phyloP scores from a whole-genome alignment of 371 early-diverging fungal genomes.

The Saksenaea vasiformis region DNA sequence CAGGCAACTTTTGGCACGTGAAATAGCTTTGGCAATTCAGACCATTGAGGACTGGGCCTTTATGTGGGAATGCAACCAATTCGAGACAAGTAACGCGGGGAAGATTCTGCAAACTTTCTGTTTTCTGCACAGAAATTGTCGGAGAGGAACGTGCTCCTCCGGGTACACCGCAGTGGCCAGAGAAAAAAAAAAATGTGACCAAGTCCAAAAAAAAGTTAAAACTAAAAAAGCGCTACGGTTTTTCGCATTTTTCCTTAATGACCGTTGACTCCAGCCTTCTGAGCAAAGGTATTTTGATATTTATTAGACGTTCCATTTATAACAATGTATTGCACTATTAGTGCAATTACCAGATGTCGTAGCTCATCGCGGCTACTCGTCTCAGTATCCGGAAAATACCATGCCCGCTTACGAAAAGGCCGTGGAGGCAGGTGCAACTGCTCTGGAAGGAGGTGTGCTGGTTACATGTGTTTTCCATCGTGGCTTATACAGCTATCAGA shows the following conservation, averaged over 20 bases:
- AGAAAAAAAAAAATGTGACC: no score
- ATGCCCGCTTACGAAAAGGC: slow-evolving; percentile 59
- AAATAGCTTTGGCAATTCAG: no score
- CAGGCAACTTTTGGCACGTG: no score
- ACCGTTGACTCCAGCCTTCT: background rate
- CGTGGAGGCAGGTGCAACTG: slow-evolving; percentile 57
- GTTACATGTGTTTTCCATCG: background rate
- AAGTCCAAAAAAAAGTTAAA: no score
- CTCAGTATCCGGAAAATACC: slow-evolving; percentile 68
- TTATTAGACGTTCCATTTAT: background rate
- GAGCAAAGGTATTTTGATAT: background rate
- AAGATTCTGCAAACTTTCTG: no score
- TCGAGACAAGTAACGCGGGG: no score
- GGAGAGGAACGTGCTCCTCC: no score
- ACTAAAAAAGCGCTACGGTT: background rate
- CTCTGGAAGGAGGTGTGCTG: slow-evolving; percentile 59
- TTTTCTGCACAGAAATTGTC: no score
- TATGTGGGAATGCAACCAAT: no score
- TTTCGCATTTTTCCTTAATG: background rate
- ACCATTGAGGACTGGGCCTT: no score
- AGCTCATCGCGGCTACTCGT: slow-evolving; percentile 59
- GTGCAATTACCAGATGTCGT: slow-evolving; percentile 35
- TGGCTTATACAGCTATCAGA: slow-evolving; percentile 29
- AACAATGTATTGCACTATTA: background rate
- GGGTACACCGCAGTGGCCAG: no score